phyloP scores from a whole-genome alignment of 2,329 filamentous ascomycete species.

The Lachnellula arida region DNA sequence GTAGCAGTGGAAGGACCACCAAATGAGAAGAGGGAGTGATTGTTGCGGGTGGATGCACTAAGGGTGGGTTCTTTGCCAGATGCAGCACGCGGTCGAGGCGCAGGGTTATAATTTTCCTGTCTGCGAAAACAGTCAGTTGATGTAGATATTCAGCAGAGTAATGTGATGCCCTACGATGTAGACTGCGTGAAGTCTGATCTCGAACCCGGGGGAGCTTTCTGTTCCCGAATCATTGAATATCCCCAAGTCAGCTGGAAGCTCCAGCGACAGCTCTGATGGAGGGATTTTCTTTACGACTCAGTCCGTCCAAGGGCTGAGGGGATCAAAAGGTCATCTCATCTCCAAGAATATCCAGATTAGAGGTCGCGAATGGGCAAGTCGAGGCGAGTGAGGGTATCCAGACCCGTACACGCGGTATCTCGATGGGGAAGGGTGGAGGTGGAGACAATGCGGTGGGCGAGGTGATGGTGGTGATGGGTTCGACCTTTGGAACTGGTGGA shows the following conservation, averaged over 20 bases:
- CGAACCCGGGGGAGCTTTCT: slow-evolving; percentile 54
- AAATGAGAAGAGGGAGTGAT: slow-evolving; percentile 60
- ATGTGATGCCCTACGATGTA: slow-evolving; percentile 43
- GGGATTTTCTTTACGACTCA: slow-evolving; percentile 17
- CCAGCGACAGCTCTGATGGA: slow-evolving; percentile 20
- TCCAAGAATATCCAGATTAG: slow-evolving; percentile 10
- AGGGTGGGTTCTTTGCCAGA: slow-evolving; percentile 47
- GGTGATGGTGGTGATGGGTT: too few relatives aligned
- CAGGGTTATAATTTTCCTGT: slow-evolving; percentile 26
- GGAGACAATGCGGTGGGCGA: too few relatives aligned
- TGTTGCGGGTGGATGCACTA: slow-evolving; percentile 56
- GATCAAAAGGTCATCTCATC: slow-evolving; percentile 30
- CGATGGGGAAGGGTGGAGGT: neutral
- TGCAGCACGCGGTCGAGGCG: slow-evolving; percentile 19
- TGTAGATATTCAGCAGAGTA: slow-evolving; percentile 8
- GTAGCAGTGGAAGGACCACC: slow-evolving; percentile 44
- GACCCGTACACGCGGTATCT: neutral
- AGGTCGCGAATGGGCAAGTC: neutral
- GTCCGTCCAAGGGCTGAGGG: slow-evolving; percentile 31
- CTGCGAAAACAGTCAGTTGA: slow-evolving; percentile 18
- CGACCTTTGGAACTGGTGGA: too few relatives aligned
- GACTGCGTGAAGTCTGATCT: slow-evolving; percentile 54
- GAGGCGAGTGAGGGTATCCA: neutral
- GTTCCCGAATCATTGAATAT: slow-evolving; percentile 46
- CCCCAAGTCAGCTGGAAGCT: slow-evolving; percentile 13